Evolutionary conservation across 257 asterid species (phyloP).

Genomic region (Solanum virginianum): DNA sequence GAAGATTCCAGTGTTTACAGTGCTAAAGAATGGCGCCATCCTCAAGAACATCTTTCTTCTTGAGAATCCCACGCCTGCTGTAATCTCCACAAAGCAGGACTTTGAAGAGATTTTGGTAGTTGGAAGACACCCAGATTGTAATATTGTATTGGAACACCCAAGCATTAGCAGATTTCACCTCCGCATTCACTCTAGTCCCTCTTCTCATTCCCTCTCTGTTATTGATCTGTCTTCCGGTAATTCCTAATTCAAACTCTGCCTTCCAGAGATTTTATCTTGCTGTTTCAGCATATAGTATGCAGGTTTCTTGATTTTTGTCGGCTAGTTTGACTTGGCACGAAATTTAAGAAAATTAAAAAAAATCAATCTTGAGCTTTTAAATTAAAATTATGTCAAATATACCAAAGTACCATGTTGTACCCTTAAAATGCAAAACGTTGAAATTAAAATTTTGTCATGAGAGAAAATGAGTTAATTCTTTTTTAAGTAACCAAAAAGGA

Average conservation of each 20-base stretch:
- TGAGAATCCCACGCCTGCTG: conserved; percentile 27
- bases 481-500: too few relatives aligned
- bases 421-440: too few relatives aligned
- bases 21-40: conserved; percentile 46
- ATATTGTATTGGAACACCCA: conserved; percentile 76
- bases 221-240: conserved; percentile 64
- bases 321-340: too few relatives aligned
- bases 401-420: too few relatives aligned
- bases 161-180: conserved; percentile 92
- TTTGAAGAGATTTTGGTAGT: conserved; percentile 47
- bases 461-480: too few relatives aligned
- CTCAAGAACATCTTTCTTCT: conserved; percentile 69
- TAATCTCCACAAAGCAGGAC: not conserved
- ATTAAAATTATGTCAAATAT: too few relatives aligned
- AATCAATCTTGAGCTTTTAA: too few relatives aligned
- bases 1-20: conserved; percentile 74
- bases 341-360: too few relatives aligned
- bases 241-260: not conserved
- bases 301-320: not conserved
- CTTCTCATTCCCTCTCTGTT: conserved; percentile 39
- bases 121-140: conserved; percentile 85
- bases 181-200: conserved; percentile 50
- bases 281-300: not conserved
- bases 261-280: not conserved
- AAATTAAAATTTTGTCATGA: too few relatives aligned